Base-by-base conservation (phyloP, 2,329 filamentous ascomycete species). In the Xylariaceae sp. region DNA sequence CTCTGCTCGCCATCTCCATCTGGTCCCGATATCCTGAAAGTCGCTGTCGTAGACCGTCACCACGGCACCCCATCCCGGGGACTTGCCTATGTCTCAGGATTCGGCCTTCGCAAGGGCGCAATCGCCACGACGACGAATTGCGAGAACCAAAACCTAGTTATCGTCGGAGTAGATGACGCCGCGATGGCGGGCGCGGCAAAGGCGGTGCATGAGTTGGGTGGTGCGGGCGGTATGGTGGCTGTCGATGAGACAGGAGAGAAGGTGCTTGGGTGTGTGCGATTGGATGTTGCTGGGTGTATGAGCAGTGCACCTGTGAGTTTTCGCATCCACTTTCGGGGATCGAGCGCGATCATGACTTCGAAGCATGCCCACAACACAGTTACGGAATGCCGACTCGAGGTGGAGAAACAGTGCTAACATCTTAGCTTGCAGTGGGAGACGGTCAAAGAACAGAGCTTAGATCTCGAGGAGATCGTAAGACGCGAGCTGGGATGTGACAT, bases 1-100 rank as follows among this genome's bases (percentile, higher is more conserved):
- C 31, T 33, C 9, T n/a, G 43, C 57, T 60, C 41, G 48, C 54
- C 26, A 51, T 26, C 55, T 29, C 54, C 59, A n/a, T 54, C 60
- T 35, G 35, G 55, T 44, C 41, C 55, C 49, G 62, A 56, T 48
- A 31, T 53, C 41, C 30, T 57, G 49, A 44, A 56, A 24, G 50
- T 55, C 15, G 49, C 46, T 19, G 44, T 55, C 7, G 43, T 55
- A 16, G 52, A 54, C 26, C 44, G 51, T 2, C 52, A 55, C 31
- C 52, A 53, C 35, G 44, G 29, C 9, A 55, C 49, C 4, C 16
- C 34, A 2, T 47, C 49, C 24, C 45, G 49, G 19, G 38, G 59
- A n/a, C 9, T 29, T n/a, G 26, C 26, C 9, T 29, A 9, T n/a
- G 26, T 29, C 9, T n/a, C 9, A 9, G 26, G 26, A 29, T 29